Conservation (phyloP, 805 yeast genomes). For the Debaryomyces maramus region DNA sequence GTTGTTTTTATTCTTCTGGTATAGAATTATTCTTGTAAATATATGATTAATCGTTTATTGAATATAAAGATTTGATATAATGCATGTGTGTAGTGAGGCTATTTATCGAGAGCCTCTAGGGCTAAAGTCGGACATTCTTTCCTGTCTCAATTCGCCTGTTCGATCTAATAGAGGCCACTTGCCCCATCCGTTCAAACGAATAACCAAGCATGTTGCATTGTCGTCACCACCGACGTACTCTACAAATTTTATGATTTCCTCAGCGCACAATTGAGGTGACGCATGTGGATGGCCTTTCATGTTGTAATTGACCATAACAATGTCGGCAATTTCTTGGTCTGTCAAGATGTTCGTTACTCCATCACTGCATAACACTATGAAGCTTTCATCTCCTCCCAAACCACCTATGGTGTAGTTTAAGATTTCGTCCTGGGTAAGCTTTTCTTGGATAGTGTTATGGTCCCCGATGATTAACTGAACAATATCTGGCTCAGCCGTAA, state of each 20-base stretch:
- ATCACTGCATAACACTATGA: slow-evolving; percentile 79
- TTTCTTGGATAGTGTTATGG: slow-evolving; percentile 27
- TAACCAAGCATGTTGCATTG: slow-evolving; percentile 88
- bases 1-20: not conserved
- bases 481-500: slow-evolving; percentile 91
- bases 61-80: slow-evolving; percentile 1
- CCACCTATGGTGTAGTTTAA: slow-evolving; percentile 35
- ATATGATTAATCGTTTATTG: not conserved
- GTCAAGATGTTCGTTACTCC: slow-evolving; percentile 80
- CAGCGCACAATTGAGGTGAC: slow-evolving; percentile 82
- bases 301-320: slow-evolving; percentile 67
- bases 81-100: not conserved
- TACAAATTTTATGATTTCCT: slow-evolving; percentile 79
- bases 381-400: slow-evolving; percentile 85
- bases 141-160: slow-evolving; percentile 80
- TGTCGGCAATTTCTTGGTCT: slow-evolving; percentile 90
- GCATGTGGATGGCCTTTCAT: slow-evolving; percentile 68
- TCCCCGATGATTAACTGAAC: slow-evolving; percentile 69
- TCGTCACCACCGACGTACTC: slow-evolving; percentile 90
- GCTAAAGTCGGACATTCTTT: slow-evolving; percentile 52
- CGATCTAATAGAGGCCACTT: slow-evolving; percentile 84
- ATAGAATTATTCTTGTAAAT: not conserved
- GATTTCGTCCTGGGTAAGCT: slow-evolving; percentile 40
- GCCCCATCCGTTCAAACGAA: slow-evolving; percentile 90
- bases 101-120: slow-evolving; percentile 21